These are phyloP conservation scores for Fraxinus greggii DNA, from an alignment of 305 asterid species.

Conservation along the genomic window DNA sequence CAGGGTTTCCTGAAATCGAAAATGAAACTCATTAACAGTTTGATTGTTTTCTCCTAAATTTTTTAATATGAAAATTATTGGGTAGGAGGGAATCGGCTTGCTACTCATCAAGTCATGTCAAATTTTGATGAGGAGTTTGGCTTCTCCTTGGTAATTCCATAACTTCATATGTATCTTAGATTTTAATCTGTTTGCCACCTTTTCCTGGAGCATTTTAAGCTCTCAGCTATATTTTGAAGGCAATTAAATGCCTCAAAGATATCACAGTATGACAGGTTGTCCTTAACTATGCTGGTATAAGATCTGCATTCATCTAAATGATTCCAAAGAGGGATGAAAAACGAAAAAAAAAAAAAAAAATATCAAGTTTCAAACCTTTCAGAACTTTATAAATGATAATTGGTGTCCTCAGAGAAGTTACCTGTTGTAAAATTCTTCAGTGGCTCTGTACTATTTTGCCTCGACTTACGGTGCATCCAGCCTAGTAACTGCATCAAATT, in stretches of 20 bases:
- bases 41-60: neutral
- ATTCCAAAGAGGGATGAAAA: neutral
- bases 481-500: constrained; percentile 64
- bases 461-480: constrained; percentile 72
- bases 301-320: neutral
- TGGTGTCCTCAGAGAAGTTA: constrained; percentile 31
- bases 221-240: constrained; percentile 4
- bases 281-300: neutral
- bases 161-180: neutral
- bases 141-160: neutral
- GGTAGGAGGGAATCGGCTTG: neutral
- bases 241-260: constrained; percentile 8
- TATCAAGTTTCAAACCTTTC: constrained; percentile 5
- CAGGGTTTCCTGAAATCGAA: constrained; percentile 46
- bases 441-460: constrained; percentile 46
- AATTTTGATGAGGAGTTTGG: neutral
- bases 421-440: constrained; percentile 46
- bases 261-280: neutral
- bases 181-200: neutral
- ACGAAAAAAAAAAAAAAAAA: neutral
- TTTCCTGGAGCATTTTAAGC: constrained; percentile 13
- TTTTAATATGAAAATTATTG: constrained; percentile 20
- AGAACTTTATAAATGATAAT: constrained; percentile 11
- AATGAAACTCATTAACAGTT: constrained; percentile 23
- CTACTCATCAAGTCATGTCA: constrained; percentile 1